Evolutionary conservation across 306 rosid genomes (phyloP), one percentile per base, ranked within the genome.

Genomic region (Betula pendula): DNA sequence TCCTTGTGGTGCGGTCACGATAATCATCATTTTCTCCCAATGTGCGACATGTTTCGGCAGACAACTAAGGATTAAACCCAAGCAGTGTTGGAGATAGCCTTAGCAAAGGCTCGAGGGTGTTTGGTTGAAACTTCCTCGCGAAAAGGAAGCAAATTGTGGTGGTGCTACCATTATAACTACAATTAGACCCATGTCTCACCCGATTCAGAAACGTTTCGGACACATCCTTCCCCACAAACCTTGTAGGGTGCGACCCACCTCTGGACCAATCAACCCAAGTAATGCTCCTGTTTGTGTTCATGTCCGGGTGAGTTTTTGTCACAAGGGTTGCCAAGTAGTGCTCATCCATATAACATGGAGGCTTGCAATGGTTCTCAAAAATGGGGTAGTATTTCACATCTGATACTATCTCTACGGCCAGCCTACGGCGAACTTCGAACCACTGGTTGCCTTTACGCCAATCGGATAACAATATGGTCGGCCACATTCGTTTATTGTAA

Each of bases 241-340:
- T 76, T 13, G 77, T 48, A 5, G 82, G 86, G 68, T 85, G 84
- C 0, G 86, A 11, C 2, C 89, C 89, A 20, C 77, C 82, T 14
- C 49, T 52, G 8, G 89, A 79, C 89, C 89, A 82, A 79, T 85
- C 86, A 3, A 79, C 89, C 86, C 89, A 82, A 1, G 86, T 85
- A 10, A 85, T 45, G 71, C 74, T 68, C 40, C 81, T 33, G n/a
- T 85, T 82, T 1, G 86, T 75, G 42, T 72, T 85, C 62, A 31
- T 17, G 9, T 59, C 52, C 7, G 71, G 35, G 11, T 38, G 45
- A 60, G 69, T 47, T 22, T 79, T 82, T 20, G 24, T 68, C 75
- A 82, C 86, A 13, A 85, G 65, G 48, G 88, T 85, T n/a, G 86
- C 80, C 51, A 82, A 29, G 27, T 82, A 85, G 51, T 82, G 89